These are phyloP conservation scores for Ustilago shanxiensis DNA, from an alignment of 1,284 basidiomycete species.

Conservation along the genomic window DNA sequence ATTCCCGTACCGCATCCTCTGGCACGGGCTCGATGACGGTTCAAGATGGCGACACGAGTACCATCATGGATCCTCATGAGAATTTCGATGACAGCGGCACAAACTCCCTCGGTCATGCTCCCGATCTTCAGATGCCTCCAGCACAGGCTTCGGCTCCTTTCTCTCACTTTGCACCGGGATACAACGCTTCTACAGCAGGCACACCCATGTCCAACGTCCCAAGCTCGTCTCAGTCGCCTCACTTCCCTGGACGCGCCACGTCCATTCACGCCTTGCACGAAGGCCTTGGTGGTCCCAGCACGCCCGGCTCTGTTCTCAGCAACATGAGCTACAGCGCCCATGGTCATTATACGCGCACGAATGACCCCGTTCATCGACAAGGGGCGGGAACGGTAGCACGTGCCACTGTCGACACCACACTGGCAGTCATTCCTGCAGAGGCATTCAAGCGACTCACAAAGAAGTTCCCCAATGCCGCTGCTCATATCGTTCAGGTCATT, in stretches of 20 bases:
- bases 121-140: slow-evolving; percentile 59
- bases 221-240: slow-evolving; percentile 27
- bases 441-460: slow-evolving; percentile 91
- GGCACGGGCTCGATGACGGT: slow-evolving; percentile 37
- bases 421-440: slow-evolving; percentile 98
- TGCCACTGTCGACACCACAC: slow-evolving; percentile 90
- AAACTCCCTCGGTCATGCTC: slow-evolving; percentile 33
- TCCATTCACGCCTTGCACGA: slow-evolving; percentile 39
- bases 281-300: slow-evolving; percentile 36
- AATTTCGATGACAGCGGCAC: slow-evolving; percentile 20
- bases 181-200: slow-evolving; percentile 25
- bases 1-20: slow-evolving; percentile 38
- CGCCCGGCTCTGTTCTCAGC: slow-evolving; percentile 60
- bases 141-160: slow-evolving; percentile 61
- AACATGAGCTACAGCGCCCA: slow-evolving; percentile 49
- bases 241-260: slow-evolving; percentile 32
- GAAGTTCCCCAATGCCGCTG: slow-evolving; percentile 95
- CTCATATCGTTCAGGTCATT: slow-evolving; percentile 97
- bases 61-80: slow-evolving; percentile 40
- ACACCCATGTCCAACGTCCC: slow-evolving; percentile 26
- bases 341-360: slow-evolving; percentile 16
- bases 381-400: slow-evolving; percentile 77
- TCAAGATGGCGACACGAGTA: slow-evolving; percentile 49
- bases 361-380: slow-evolving; percentile 29
- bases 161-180: slow-evolving; percentile 42